Conservation (phyloP, 768 basidiomycete genomes). For the Strobilomyces confusus region DNA sequence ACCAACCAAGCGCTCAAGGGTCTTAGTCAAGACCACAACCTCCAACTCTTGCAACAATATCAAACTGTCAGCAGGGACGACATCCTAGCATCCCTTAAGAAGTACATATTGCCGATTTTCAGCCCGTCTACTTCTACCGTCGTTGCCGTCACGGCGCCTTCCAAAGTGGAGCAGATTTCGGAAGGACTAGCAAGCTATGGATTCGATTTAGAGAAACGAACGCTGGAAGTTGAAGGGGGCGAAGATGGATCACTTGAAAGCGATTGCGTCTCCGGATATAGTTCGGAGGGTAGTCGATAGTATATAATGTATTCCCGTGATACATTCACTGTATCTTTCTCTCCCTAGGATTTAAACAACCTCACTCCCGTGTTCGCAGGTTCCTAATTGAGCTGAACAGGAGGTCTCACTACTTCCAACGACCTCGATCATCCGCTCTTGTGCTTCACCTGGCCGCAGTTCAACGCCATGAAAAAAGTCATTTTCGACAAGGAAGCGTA, state of each 20-base stretch:
- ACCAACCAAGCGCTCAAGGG: conserved; percentile 89
- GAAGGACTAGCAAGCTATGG: conserved; percentile 62
- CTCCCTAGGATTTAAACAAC: neutral
- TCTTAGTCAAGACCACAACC: conserved; percentile 67
- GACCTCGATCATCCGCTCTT: conserved; percentile 60
- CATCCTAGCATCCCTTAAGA: conserved; percentile 62
- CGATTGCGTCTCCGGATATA: conserved; percentile 32
- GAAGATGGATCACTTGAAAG: conserved; percentile 35
- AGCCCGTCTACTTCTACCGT: conserved; percentile 69
- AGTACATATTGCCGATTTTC: conserved; percentile 84
- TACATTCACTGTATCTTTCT: neutral
- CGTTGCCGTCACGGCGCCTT: conserved; percentile 78
- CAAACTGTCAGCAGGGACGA: conserved; percentile 79
- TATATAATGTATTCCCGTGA: too few relatives aligned
- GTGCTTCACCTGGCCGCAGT: conserved; percentile 71
- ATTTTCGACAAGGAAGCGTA: conserved; percentile 86
- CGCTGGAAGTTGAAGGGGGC: conserved; percentile 60
- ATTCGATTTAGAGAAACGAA: conserved; percentile 72
- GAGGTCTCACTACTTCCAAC: conserved; percentile 29
- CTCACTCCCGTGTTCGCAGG: neutral
- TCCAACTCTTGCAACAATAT: conserved; percentile 73
- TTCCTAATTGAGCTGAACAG: neutral
- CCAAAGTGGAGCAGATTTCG: conserved; percentile 69
- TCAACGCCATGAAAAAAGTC: conserved; percentile 83
- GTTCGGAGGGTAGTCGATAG: conserved; percentile 19